Conservation (phyloP, 495 filamentous ascomycete genomes). For the Tetracladium setigerum region DNA sequence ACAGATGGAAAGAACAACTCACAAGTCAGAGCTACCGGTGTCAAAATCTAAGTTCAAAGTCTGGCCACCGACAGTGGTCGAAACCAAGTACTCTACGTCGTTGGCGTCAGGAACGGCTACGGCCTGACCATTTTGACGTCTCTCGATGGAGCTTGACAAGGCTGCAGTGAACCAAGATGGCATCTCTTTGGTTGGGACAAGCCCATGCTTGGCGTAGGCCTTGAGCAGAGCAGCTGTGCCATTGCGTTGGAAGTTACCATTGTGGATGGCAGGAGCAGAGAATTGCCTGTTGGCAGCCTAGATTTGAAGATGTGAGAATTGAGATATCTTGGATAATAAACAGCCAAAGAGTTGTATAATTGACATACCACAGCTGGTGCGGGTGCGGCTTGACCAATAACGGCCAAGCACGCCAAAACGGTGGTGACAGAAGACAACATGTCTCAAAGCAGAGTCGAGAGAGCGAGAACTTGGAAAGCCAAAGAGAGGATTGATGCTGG, state of each 20-base stretch:
- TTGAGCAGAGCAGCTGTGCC: slow-evolving; percentile 21
- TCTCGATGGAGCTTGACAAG: slow-evolving; percentile 2
- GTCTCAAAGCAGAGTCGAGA: background rate
- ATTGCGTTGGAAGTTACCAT: slow-evolving; percentile 17
- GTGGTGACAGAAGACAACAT: slow-evolving; percentile 16
- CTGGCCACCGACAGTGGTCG: slow-evolving; percentile 67
- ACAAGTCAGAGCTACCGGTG: slow-evolving; percentile 76
- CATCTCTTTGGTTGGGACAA: slow-evolving; percentile 13
- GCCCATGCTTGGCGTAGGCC: slow-evolving; percentile 19
- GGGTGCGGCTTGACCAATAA: slow-evolving; percentile 13
- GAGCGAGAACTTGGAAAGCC: background rate
- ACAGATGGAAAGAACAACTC: no score
- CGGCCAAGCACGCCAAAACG: slow-evolving; percentile 10
- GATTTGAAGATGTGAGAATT: no score
- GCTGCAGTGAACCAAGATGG: slow-evolving; percentile 1
- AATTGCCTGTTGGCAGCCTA: background rate
- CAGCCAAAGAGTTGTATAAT: background rate
- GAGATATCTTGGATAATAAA: no score
- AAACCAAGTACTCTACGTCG: slow-evolving; percentile 63
- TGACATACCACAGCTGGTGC: background rate
- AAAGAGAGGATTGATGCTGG: background rate
- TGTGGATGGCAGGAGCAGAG: slow-evolving; percentile 17
- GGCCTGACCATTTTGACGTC: slow-evolving; percentile 42
- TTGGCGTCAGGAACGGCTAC: slow-evolving; percentile 50
- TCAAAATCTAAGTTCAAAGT: slow-evolving; percentile 72